Percentiles rank a stretch among this genome's conserved stretches.
Conservation (phyloP, 345 rosid species). For the Hirschfeldia incana region DNA sequence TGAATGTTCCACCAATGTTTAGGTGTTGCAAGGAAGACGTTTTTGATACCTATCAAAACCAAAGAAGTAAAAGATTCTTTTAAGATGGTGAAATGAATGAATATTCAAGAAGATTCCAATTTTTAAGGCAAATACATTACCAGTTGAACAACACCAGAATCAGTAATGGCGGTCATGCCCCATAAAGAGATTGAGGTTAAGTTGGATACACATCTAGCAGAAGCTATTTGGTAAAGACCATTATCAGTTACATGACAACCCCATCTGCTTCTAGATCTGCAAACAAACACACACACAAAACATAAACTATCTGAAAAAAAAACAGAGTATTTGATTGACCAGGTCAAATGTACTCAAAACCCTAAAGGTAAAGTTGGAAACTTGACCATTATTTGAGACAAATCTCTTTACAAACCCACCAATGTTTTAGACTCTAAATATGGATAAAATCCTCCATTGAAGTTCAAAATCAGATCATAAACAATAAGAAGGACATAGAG, state of each 20-base stretch:
- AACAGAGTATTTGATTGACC: conserved; percentile 10
- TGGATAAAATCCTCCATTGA: conserved; percentile 13
- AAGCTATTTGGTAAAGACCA: conserved; percentile 67
- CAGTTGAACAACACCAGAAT: conserved; percentile 83
- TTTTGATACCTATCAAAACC: conserved; percentile 56
- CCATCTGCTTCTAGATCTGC: conserved; percentile 88
- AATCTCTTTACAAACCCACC: neutral
- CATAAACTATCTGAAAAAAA: neutral
- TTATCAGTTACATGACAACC: conserved; percentile 86
- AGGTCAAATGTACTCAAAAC: conserved; percentile 1
- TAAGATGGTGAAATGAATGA: neutral
- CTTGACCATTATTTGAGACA: neutral
- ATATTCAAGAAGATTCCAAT: neutral
- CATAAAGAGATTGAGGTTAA: conserved; percentile 76
- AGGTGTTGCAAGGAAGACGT: conserved; percentile 74
- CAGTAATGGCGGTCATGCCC: conserved; percentile 91
- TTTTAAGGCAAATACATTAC: conserved; percentile 33
- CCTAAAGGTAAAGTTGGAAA: conserved; percentile 14
- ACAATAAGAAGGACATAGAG: neutral
- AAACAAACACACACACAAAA: conserved; percentile 2
- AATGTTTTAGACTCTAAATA: neutral
- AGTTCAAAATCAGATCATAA: conserved; percentile 15
- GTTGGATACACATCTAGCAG: conserved; percentile 67
- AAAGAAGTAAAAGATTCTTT: neutral
- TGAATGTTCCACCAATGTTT: conserved; percentile 86